Conservation (phyloP, 73 alveolate genomes). For the Paramecium pentaurelia region DNA sequence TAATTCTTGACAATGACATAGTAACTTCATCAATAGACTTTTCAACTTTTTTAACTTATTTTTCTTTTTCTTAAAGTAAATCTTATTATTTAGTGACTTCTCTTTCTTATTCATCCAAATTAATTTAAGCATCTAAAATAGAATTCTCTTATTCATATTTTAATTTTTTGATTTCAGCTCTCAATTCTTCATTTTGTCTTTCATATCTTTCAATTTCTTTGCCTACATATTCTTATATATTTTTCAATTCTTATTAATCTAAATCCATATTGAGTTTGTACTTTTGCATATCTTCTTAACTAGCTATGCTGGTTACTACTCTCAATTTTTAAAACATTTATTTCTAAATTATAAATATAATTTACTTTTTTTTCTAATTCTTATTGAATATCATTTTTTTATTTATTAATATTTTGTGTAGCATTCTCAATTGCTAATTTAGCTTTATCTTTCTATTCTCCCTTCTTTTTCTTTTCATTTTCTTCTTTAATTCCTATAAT, state of each 20-base stretch:
- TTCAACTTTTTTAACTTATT: not conserved
- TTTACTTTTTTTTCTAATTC: not conserved
- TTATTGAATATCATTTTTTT: not conserved
- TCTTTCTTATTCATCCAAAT: not conserved
- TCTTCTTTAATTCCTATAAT: not conserved
- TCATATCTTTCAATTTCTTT: not conserved
- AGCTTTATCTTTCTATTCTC: not conserved
- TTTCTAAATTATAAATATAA: not conserved
- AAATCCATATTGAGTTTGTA: slow-evolving; percentile 2
- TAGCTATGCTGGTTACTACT: not conserved
- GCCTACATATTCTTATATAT: not conserved
- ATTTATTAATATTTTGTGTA: not conserved
- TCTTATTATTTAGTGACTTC: not conserved
- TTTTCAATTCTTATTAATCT: not conserved
- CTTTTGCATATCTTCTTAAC: not conserved
- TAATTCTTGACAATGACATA: not conserved
- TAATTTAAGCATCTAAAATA: not conserved
- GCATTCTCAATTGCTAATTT: not conserved
- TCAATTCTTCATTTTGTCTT: not conserved
- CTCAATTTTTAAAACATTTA: slow-evolving; percentile 1
- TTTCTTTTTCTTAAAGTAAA: not conserved
- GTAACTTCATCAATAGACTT: slow-evolving; percentile 12
- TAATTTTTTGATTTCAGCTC: not conserved
- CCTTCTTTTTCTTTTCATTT: not conserved
- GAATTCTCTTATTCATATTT: slow-evolving; percentile 1